Conservation (phyloP, 148 eudicot genomes). For the Fagopyrum esculentum region DNA sequence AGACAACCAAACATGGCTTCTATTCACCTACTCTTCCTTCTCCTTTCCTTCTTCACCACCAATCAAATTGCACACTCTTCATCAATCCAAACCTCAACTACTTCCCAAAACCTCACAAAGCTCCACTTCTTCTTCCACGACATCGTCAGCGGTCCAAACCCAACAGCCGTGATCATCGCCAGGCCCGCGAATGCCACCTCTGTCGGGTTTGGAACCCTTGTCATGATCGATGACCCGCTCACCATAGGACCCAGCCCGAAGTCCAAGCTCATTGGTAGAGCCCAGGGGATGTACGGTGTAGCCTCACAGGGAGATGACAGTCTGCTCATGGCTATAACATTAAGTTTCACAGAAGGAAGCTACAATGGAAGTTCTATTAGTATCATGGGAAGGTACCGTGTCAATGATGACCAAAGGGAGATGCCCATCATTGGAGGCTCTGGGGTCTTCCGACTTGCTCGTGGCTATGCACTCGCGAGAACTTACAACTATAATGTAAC, state of each 20-base stretch:
- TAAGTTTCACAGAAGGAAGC: slow-evolving; percentile 27
- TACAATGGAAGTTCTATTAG: slow-evolving; percentile 43
- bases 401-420: slow-evolving; percentile 26
- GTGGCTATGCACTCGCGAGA: slow-evolving; percentile 40
- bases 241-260: slow-evolving; percentile 27
- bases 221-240: slow-evolving; percentile 35
- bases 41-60: not conserved
- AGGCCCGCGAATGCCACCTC: slow-evolving; percentile 23
- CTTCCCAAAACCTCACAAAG: slow-evolving; percentile 29
- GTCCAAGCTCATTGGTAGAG: slow-evolving; percentile 46
- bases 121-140: slow-evolving; percentile 61
- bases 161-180: slow-evolving; percentile 38
- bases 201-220: slow-evolving; percentile 33
- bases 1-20: slow-evolving; percentile 1
- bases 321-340: slow-evolving; percentile 37
- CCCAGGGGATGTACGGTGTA: slow-evolving; percentile 46
- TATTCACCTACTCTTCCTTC: slow-evolving; percentile 4
- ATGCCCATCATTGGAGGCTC: slow-evolving; percentile 53
- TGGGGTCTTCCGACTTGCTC: slow-evolving; percentile 44
- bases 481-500: slow-evolving; percentile 22
- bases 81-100: slow-evolving; percentile 2
- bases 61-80: not conserved
- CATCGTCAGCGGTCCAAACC: slow-evolving; percentile 32
- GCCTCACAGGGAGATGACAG: slow-evolving; percentile 19
- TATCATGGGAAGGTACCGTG: slow-evolving; percentile 37